Evolutionary conservation across 768 basidiomycete genomes (phyloP), one percentile per base, ranked within the genome.

Genomic region (Coprinopsis sp.): DNA sequence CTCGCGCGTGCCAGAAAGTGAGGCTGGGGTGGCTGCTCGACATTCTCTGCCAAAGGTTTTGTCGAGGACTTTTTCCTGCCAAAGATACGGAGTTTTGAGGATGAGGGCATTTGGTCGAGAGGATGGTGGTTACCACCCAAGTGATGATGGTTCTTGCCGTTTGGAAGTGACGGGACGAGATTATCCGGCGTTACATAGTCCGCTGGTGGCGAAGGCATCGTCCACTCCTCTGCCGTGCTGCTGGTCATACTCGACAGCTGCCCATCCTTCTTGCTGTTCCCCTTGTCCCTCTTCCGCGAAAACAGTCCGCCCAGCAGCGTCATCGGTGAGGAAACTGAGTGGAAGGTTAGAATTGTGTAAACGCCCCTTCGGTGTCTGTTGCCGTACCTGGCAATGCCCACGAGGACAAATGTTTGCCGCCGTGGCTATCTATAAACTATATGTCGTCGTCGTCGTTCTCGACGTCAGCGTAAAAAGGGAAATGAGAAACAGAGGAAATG

Each of bases 221-320:
- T 55, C 46, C 46, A 55, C 46, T 41, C 52, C 34, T 34, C 58
- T 44, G 53, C 57, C 14, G 52, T 47, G 51, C 46, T 49, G 49
- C 43, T 58, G 51, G 41, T 47, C 40, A 45, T 50, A 51, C 51
- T 31, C 40, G 51, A 45, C n/a, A 47, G 36, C 36, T 36, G 52
- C 39, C 54, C 53, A 50, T 58, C 54, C n/a, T 51, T 46, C 39
- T 61, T 45, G 49, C 58, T 48, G 54, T n/a, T n/a, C n/a, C 42
- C 30, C 55, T 65, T 67, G 53, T n/a, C n/a, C n/a, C 59, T 63
- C 59, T 69, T 72, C 44, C 63, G 58, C 16, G 64, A 59, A 53
- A 72, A 72, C 42, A 72, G 55, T 37, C 66, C 67, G 19, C 65
- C 64, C 45, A 72, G 58, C 21, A 66, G 57, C 25, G 68, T 63